These are phyloP conservation scores for Eremochloa ophiuroides DNA, from an alignment of 176 grass and related monocot species.

Conservation along the genomic window DNA sequence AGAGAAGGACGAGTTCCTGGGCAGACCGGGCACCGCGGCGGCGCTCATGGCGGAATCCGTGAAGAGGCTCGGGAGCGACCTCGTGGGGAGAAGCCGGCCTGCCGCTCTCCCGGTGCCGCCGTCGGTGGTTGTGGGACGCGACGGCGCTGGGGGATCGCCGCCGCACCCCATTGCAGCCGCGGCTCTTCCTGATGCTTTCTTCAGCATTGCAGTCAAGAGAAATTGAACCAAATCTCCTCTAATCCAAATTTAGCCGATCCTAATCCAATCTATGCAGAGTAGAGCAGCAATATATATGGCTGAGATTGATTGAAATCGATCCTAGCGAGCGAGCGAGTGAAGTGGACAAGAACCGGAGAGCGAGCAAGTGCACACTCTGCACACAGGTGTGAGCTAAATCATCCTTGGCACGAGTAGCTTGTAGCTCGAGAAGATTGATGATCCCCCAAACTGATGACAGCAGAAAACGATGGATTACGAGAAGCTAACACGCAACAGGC, in stretches of 20 bases:
- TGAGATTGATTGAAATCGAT: background rate
- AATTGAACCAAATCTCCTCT: background rate
- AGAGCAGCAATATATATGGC: background rate
- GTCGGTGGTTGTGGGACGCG: background rate
- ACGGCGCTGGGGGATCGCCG: background rate
- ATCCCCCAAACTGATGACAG: too few relatives aligned
- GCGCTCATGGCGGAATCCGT: background rate
- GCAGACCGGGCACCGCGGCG: background rate
- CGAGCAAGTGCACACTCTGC: too few relatives aligned
- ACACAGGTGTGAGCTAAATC: too few relatives aligned
- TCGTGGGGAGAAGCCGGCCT: slow-evolving; percentile 5
- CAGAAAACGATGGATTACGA: background rate
- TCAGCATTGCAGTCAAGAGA: slow-evolving; percentile 19
- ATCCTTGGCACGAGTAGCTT: too few relatives aligned
- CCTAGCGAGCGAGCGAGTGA: background rate
- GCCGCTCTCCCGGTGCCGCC: background rate
- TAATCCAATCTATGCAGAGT: background rate
- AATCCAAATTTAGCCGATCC: background rate
- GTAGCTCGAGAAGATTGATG: background rate
- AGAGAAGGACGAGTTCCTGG: background rate
- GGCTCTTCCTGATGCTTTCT: slow-evolving; percentile 15
- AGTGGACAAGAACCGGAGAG: background rate
- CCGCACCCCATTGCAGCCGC: background rate
- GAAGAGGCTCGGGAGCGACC: slow-evolving; percentile 22
- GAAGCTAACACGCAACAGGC: background rate